Evolutionary conservation across 306 rosid species (phyloP).

Genomic region (Comarum palustre): DNA sequence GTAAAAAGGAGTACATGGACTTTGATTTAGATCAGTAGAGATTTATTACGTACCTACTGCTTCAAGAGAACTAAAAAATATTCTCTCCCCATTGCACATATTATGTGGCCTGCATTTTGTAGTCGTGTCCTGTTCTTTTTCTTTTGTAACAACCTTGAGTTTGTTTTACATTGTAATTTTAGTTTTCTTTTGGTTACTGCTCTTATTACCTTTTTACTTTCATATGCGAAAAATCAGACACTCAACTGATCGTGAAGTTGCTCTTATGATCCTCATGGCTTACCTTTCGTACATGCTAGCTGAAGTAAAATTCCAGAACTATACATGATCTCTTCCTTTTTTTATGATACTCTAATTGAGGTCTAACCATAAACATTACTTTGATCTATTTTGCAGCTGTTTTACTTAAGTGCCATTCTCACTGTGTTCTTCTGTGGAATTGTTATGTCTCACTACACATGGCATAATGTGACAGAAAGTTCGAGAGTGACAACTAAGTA

Average conservation of each 20-base stretch:
- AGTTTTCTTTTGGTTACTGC: neutral
- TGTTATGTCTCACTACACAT: conserved; percentile 99
- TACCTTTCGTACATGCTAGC: conserved; percentile 89
- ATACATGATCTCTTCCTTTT: neutral
- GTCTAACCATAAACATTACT: conserved; percentile 11
- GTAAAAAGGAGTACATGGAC: neutral
- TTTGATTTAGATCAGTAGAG: neutral
- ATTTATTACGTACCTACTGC: neutral
- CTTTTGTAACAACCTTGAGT: neutral
- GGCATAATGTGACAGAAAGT: conserved; percentile 96
- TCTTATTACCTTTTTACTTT: conserved; percentile 12
- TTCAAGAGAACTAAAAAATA: neutral
- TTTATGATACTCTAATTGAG: neutral
- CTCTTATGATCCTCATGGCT: conserved; percentile 97
- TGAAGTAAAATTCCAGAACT: conserved; percentile 52
- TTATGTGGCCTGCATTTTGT: neutral
- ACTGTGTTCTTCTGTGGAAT: conserved; percentile 98
- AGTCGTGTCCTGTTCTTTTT: neutral
- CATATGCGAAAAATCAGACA: conserved; percentile 46
- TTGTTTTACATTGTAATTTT: neutral
- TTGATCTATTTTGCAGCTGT: conserved; percentile 59
- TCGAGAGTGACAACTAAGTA: conserved; percentile 98
- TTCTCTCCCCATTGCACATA: neutral
- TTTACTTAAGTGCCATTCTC: conserved; percentile 83
- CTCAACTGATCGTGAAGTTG: conserved; percentile 93